Base-by-base conservation (phyloP, 352 stramenopile genomes). In the Phytophthora idaei region DNA sequence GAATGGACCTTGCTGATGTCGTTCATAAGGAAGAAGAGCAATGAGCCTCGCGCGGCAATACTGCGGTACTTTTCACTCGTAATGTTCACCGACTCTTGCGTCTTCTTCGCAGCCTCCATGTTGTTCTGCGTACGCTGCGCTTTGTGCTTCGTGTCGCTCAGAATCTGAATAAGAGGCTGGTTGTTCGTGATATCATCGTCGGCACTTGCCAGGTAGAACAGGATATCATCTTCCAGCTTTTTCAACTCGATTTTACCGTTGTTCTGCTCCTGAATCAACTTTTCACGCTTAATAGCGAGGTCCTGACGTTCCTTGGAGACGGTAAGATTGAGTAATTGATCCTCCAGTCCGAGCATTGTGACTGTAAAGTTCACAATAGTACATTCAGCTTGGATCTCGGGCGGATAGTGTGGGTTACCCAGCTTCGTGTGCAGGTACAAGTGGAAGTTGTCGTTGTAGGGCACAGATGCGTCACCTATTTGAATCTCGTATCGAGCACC, bases 171-270 rank as follows among this genome's bases (percentile, higher is more conserved):
- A 7, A 99, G 76, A 41, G 97, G 92, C 56, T 98, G 95, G 76
- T 99, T 98, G 78, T 98, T 98, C 29, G 95, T 99, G 63, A 99
- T 99, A 75, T 99, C 95, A 45, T 97, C 97, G 75, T 99, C 90
- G 0, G 94, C 94, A 58, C 84, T 98, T n/a, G 96, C 93, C 4
- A 98, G 75, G 61, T 98, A 97, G 63, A 95, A 97, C 8, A 98
- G 71, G 59, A 98, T 98, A 46, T 97, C 94, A 57, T 98, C 94
- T 63, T 98, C 94, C 15, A 98, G 80, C 61, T 98, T 97, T 71
- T 98, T 98, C 34, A 98, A 87, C 65, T 98, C 97, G 66, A 98
- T 98, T 66, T 98, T 98, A 69, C 97, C 97, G 42, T 97, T 85
- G 67, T 98, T 98, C 57, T 98, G 95, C 69, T 98, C 90, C 57